Evolutionary conservation across 2,329 filamentous ascomycete species (phyloP), one percentile per base, ranked within the genome.

Genomic region (Hyphodiscus sp.): DNA sequence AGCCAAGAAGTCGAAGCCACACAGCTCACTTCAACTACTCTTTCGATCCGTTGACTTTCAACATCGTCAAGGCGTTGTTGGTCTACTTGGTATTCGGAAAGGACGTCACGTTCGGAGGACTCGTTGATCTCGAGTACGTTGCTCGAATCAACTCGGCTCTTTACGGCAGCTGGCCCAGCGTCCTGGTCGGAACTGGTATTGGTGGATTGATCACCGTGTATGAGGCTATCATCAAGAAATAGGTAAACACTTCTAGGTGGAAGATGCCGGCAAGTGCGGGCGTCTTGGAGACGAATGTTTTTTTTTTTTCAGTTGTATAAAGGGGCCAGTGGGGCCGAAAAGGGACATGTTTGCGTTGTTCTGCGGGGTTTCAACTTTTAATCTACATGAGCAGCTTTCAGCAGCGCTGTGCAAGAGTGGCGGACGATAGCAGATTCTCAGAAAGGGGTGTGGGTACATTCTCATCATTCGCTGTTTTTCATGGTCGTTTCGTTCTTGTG

Each of bases 41-140:
- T 6, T 83, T 92, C 59, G 94, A 99, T 68, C 91, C 91, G 3
- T 74, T 97, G 67, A 87, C 86, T 20, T 99, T 95, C 73, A 95
- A 91, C 74, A 84, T 97, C 53, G 82, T 82, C 63, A 96, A 96
- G 75, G 91, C 87, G 0, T 69, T 97, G 51, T 71, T 91, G 55
- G 84, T 88, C 8, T 96, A 87, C 69, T 78, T 92, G 33, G 84
- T 96, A 18, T 96, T 91, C 67, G 81, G 78, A 10, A 82, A 86
- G 67, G 81, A 80, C 33, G 77, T 80, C 49, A 81, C 78, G 47
- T 79, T 86, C 52, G 75, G 79, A 47, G 85, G 86, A 30, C 74
- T 83, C 50, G 74, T 89, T 54, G 76, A 80, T 54, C 73, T 77
- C 26, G 70, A 74, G 16, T 80, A 82, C 7, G 83, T 89, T 47